Percentiles rank a stretch among this genome's conserved stretches.
phyloP scores from a whole-genome alignment of 2,329 filamentous ascomycete species.

The Myriosclerotinia curreyana region DNA sequence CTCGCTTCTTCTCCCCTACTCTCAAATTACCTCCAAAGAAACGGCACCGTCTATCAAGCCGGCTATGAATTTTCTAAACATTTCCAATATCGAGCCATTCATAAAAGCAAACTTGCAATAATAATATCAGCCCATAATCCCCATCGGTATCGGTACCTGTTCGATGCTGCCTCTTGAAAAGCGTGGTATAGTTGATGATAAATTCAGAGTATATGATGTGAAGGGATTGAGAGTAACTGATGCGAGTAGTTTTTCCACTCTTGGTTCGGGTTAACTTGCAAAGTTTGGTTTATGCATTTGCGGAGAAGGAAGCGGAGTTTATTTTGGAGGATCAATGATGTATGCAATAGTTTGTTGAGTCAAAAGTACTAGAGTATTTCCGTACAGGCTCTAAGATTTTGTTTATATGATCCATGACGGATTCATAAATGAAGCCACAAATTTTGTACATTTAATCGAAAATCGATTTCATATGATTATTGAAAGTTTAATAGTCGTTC shows the following conservation, averaged over 20 bases:
- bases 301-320: conserved; percentile 14
- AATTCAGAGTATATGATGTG: conserved; percentile 21
- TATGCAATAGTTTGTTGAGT: background rate
- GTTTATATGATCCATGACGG: background rate
- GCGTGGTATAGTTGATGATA: conserved; percentile 14
- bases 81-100: background rate
- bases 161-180: background rate
- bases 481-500: background rate
- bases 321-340: background rate
- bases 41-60: background rate
- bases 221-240: conserved; percentile 16
- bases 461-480: background rate
- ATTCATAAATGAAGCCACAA: background rate
- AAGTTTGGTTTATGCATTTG: conserved; percentile 20
- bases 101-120: background rate
- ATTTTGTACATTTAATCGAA: background rate
- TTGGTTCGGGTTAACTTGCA: conserved; percentile 18
- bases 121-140: conserved; percentile 15
- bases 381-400: background rate
- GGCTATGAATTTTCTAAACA: background rate
- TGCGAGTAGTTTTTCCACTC: conserved; percentile 19
- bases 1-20: conserved; percentile 12
- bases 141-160: conserved; percentile 8
- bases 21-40: background rate
- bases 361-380: background rate